Evolutionary conservation across 441 rosid species (phyloP).

Genomic region (Arabidopsis hybrid): DNA sequence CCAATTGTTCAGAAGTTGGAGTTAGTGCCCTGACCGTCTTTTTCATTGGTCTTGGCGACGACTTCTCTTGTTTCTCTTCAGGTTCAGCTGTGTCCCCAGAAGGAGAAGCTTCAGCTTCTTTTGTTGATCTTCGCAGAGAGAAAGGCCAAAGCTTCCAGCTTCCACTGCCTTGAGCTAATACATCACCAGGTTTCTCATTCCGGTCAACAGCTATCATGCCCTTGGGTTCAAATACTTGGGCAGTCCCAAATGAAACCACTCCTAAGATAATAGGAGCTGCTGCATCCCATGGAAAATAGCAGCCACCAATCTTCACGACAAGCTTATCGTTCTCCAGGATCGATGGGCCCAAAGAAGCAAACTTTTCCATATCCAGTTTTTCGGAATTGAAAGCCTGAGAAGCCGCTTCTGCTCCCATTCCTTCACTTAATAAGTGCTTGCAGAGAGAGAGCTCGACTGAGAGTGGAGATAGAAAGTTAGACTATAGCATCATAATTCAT

Average conservation of each 20-base stretch:
- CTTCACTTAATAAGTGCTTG: constrained; percentile 60
- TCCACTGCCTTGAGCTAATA: constrained; percentile 50
- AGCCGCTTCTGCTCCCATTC: constrained; percentile 72
- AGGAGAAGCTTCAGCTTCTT: constrained; percentile 45
- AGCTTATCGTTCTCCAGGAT: constrained; percentile 63
- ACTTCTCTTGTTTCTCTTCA: constrained; percentile 42
- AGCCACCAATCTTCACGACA: constrained; percentile 57
- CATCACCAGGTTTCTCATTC: constrained; percentile 55
- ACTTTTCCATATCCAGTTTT: constrained; percentile 55
- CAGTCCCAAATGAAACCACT: constrained; percentile 60
- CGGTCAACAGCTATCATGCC: constrained; percentile 67
- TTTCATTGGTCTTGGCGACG: constrained; percentile 53
- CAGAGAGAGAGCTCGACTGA: constrained; percentile 74
- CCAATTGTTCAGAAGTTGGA: constrained; percentile 91
- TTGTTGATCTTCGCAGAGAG: constrained; percentile 59
- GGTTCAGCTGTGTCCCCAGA: constrained; percentile 47
- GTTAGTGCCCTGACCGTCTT: constrained; percentile 62
- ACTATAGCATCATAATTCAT: constrained; percentile 9
- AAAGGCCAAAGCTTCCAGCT: constrained; percentile 97
- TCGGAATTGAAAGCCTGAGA: constrained; percentile 67
- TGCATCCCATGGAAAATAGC: constrained; percentile 70
- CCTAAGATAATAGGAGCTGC: constrained; percentile 69
- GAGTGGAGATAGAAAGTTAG: constrained; percentile 44
- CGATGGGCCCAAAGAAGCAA: constrained; percentile 58
- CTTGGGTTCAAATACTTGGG: constrained; percentile 57